A percentile compares a stretch with the other conserved stretches of the same genome.
phyloP scores from a whole-genome alignment of 2,329 filamentous ascomycete species.

The Dryadomyces quercus-mongolicae region DNA sequence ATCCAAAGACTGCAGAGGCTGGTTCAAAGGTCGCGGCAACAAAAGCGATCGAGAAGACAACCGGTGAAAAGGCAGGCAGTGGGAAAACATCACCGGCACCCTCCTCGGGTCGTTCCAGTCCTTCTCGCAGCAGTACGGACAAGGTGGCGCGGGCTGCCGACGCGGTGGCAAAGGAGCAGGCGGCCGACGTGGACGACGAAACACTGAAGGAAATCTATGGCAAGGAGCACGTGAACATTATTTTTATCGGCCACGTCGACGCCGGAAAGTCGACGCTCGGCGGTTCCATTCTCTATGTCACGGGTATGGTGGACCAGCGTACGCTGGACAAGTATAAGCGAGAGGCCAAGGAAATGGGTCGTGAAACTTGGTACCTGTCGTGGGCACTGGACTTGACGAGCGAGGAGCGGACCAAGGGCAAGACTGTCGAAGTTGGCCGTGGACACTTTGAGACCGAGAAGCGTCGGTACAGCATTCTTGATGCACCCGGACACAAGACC shows the following conservation, averaged over 20 bases:
- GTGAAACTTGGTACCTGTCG: slow-evolving; percentile 97
- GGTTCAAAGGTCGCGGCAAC: slow-evolving; percentile 22
- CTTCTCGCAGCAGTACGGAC: slow-evolving; percentile 41
- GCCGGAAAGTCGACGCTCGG: slow-evolving; percentile 95
- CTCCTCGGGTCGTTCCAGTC: slow-evolving; percentile 75
- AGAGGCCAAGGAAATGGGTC: slow-evolving; percentile 89
- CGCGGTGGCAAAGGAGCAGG: slow-evolving; percentile 72
- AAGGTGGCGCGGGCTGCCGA: slow-evolving; percentile 58
- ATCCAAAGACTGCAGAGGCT: slow-evolving; percentile 15
- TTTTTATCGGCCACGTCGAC: slow-evolving; percentile 94
- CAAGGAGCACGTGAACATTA: slow-evolving; percentile 87
- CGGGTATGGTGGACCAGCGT: slow-evolving; percentile 98
- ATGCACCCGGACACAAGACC: slow-evolving; percentile 95
- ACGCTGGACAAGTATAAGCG: slow-evolving; percentile 97
- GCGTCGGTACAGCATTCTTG: slow-evolving; percentile 89
- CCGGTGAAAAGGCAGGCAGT: slow-evolving; percentile 59
- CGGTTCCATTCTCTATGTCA: slow-evolving; percentile 82
- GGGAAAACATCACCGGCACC: slow-evolving; percentile 72
- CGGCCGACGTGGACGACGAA: slow-evolving; percentile 55
- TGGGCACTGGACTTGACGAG: slow-evolving; percentile 97
- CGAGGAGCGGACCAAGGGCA: slow-evolving; percentile 91
- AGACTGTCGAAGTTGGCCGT: slow-evolving; percentile 93
- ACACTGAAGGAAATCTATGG: slow-evolving; percentile 92
- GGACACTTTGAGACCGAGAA: slow-evolving; percentile 97
- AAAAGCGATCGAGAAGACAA: slow-evolving; percentile 66